A percentile compares a stretch with the other conserved stretches of the same genome.
These are phyloP conservation scores for Saccharomyces hybrid DNA, from an alignment of 1,139 yeast species.

Conservation along the genomic window DNA sequence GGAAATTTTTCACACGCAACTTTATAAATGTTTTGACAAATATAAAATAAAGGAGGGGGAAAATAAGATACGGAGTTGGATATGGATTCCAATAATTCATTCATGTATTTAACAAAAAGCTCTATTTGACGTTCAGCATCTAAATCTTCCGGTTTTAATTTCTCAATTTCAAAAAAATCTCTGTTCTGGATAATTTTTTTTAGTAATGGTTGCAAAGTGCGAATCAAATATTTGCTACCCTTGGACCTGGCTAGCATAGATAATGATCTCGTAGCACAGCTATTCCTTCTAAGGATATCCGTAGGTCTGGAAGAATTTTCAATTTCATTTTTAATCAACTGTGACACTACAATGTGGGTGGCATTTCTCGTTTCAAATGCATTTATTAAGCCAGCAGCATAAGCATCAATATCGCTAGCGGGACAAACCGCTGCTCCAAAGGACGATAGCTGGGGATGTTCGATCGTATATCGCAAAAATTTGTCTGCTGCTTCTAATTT, in stretches of 20 bases:
- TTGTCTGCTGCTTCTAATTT: constrained; percentile 29
- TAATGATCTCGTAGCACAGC: constrained; percentile 71
- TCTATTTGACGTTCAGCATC: constrained; percentile 38
- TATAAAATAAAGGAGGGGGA: constrained; percentile 68
- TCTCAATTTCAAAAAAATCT: constrained; percentile 64
- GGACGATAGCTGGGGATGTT: constrained; percentile 31
- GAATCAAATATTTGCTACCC: constrained; percentile 52
- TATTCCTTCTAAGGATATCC: constrained; percentile 72
- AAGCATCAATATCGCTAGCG: constrained; percentile 62
- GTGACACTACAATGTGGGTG: constrained; percentile 49
- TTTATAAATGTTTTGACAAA: constrained; percentile 63
- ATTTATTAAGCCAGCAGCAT: constrained; percentile 65
- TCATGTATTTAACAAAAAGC: constrained; percentile 52
- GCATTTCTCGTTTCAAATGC: constrained; percentile 49
- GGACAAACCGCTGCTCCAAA: constrained; percentile 44
- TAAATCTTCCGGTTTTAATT: constrained; percentile 36
- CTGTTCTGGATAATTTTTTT: constrained; percentile 44
- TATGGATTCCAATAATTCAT: constrained; percentile 54
- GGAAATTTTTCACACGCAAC: constrained; percentile 63
- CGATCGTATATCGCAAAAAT: constrained; percentile 18
- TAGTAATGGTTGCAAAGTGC: constrained; percentile 49
- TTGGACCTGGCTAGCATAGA: constrained; percentile 62
- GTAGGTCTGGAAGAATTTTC: constrained; percentile 51
- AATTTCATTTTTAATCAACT: constrained; percentile 58
- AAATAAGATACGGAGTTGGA: constrained; percentile 47